These are phyloP conservation scores for Cyberlindnera saturnus DNA, from an alignment of 805 yeast genomes.

Conservation along the genomic window DNA sequence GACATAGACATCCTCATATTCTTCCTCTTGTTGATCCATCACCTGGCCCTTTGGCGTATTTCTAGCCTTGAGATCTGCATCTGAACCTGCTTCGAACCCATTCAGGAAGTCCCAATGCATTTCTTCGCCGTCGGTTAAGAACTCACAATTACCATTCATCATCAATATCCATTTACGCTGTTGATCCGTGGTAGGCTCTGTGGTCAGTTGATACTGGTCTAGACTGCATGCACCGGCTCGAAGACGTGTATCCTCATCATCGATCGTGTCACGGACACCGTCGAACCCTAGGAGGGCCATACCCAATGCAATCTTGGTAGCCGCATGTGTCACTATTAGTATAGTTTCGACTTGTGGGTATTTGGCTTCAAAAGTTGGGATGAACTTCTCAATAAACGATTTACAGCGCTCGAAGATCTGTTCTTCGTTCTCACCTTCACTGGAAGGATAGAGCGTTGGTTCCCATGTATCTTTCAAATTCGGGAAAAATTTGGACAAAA, in stretches of 20 bases:
- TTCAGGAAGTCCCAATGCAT: conserved; percentile 86
- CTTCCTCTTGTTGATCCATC: conserved; percentile 20
- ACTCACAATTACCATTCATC: conserved; percentile 70
- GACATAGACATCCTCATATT: conserved; percentile 43
- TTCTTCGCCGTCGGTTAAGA: conserved; percentile 74
- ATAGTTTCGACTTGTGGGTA: conserved; percentile 59
- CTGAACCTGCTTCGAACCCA: conserved; percentile 84
- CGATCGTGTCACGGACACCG: conserved; percentile 46
- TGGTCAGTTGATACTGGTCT: conserved; percentile 46
- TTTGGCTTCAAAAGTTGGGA: conserved; percentile 48
- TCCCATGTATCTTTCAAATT: conserved; percentile 41
- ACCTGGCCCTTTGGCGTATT: conserved; percentile 12
- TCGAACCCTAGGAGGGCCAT: conserved; percentile 56
- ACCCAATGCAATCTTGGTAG: conserved; percentile 84
- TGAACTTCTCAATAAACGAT: conserved; percentile 47
- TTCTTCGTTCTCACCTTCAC: conserved; percentile 66
- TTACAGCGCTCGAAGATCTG: conserved; percentile 62
- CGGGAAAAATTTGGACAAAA: conserved; percentile 49
- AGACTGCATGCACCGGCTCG: conserved; percentile 84
- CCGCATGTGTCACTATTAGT: conserved; percentile 87
- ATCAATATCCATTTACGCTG: conserved; percentile 9
- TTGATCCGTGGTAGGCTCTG: conserved; percentile 13
- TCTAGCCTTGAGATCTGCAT: conserved; percentile 70
- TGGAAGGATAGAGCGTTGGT: conserved; percentile 54
- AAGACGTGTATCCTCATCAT: conserved; percentile 39